Base-by-base conservation (phyloP, 257 asterid species). In the Solanum stenotomum region DNA sequence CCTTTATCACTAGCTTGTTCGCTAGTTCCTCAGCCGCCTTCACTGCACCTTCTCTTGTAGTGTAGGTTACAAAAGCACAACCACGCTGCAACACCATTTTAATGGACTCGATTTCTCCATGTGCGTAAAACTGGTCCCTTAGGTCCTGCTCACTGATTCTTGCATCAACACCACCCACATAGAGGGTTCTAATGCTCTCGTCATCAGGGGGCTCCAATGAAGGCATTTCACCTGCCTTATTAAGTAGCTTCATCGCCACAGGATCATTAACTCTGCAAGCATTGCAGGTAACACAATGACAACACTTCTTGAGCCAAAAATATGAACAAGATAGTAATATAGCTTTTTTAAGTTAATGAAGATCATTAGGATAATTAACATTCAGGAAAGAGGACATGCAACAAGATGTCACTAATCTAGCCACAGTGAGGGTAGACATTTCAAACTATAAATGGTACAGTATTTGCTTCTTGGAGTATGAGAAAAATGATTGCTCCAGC, bases 171-270 rank as follows among this genome's bases (percentile, higher is more conserved):
- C 99, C 98, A 77, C 99, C 99, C 13, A 97, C 92, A 52, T 97
- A 96, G 11, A 97, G 98, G 91, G 99, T 95, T 92, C 98, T 94
- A 85, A 97, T 96, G 94, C 93, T 93, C 92, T 94, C 98, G 27
- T 97, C 99, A 3, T 97, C 98, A 7, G 99, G 99, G 70, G 99
- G 98, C 91, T 96, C 99, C 86, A 97, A 88, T 29, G 99, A 92
- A 87, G 99, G 99, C 99, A 96, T 97, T 90, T 97, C 99, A 83
- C 99, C 99, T 25, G 99, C 99, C 93, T 95, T 96, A 90, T 90
- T 90, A 37, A 97, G 96, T 40, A 97, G 95, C 93, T 96, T 97
- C 92, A 93, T 3, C 10, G 99, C 99, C 91, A 97, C 99, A 14
- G 98, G 98, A 90, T 97, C 99, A 59, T 97, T 96, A 33, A 97